These are phyloP conservation scores for Pyrus hybrid DNA, from an alignment of 331 rosid species.

Conservation along the genomic window DNA sequence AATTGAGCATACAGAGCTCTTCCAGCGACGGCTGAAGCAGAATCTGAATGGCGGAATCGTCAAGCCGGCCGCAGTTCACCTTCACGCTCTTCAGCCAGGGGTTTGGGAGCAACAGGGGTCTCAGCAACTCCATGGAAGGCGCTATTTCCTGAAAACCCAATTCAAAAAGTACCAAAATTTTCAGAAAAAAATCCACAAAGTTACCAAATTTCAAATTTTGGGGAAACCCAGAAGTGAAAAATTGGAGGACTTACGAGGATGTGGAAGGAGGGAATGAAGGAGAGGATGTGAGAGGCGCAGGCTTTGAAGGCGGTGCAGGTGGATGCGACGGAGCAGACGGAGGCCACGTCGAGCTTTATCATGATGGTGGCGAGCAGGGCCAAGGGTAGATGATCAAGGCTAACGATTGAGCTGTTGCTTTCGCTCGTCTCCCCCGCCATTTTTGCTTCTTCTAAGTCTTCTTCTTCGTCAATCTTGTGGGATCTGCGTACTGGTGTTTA, in stretches of 20 bases:
- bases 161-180: background rate
- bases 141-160: constrained; percentile 51
- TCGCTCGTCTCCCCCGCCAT: constrained; percentile 23
- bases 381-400: constrained; percentile 54
- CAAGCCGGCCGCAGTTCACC: constrained; percentile 68
- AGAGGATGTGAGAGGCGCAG: constrained; percentile 53
- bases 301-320: constrained; percentile 58
- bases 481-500: background rate
- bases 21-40: constrained; percentile 57
- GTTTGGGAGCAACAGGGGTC: constrained; percentile 70
- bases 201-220: background rate
- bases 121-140: constrained; percentile 45
- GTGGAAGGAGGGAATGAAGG: constrained; percentile 65
- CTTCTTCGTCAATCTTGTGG: background rate
- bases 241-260: constrained; percentile 40
- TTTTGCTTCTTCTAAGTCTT: background rate
- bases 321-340: constrained; percentile 66
- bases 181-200: background rate
- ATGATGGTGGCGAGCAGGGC: constrained; percentile 56
- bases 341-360: constrained; percentile 72
- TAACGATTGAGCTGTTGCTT: background rate
- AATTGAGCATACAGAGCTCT: constrained; percentile 65
- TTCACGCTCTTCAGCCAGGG: constrained; percentile 53
- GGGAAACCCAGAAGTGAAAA: background rate
- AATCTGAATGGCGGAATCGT: constrained; percentile 57